Percentiles rank a stretch among this genome's conserved stretches.
These are phyloP conservation scores for Pyrenopolyporus hunteri DNA, from an alignment of 495 filamentous ascomycete species.

Conservation along the genomic window DNA sequence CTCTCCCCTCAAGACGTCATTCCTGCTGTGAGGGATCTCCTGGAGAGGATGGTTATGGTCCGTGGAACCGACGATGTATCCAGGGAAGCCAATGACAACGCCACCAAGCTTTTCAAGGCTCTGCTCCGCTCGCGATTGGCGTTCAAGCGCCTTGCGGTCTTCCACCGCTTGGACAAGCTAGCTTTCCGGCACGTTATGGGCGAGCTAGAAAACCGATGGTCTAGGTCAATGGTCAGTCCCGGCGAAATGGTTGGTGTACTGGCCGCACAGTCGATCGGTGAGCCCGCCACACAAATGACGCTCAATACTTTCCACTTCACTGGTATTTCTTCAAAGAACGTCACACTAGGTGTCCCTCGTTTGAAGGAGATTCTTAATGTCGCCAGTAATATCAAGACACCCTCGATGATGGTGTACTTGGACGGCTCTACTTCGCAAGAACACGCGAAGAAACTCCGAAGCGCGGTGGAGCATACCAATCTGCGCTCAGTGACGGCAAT, in stretches of 20 bases:
- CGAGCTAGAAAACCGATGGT: conserved; percentile 86
- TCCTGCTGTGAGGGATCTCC: conserved; percentile 74
- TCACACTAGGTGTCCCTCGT: conserved; percentile 97
- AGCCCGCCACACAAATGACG: conserved; percentile 99
- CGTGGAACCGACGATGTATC: conserved; percentile 84
- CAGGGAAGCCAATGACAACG: conserved; percentile 82
- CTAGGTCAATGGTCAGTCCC: conserved; percentile 77
- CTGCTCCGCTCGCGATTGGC: conserved; percentile 87
- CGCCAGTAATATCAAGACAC: conserved; percentile 97
- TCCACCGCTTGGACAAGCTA: conserved; percentile 84
- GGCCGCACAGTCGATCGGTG: conserved; percentile 97
- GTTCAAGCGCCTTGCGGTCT: conserved; percentile 85
- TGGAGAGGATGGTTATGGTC: conserved; percentile 80
- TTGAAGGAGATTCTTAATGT: conserved; percentile 99
- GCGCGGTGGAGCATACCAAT: conserved; percentile 91
- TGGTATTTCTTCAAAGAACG: conserved; percentile 99
- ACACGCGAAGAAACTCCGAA: conserved; percentile 82
- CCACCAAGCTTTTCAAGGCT: conserved; percentile 88
- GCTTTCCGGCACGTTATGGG: conserved; percentile 93
- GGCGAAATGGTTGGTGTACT: conserved; percentile 99
- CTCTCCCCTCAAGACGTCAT: conserved; percentile 89
- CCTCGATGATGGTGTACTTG: conserved; percentile 94
- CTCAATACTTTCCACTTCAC: conserved; percentile 99
- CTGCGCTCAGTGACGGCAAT: conserved; percentile 87
- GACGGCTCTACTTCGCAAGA: conserved; percentile 69